A percentile compares a stretch with the other conserved stretches of the same genome.
Conservation (phyloP, 2,329 filamentous ascomycete species). For the Alternaria postmessia region DNA sequence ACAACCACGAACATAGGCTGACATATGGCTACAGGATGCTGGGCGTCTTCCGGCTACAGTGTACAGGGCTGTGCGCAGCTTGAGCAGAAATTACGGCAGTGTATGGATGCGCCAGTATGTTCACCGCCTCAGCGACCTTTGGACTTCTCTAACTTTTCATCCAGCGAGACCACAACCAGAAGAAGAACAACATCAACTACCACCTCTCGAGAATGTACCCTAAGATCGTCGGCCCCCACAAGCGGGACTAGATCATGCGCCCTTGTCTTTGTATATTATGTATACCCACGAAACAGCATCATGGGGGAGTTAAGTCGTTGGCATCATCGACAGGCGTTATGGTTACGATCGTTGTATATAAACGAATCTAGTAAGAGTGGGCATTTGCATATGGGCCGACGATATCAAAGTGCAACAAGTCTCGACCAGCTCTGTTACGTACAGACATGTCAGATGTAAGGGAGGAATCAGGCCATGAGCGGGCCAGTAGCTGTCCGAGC, state of each 20-base stretch:
- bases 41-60: slow-evolving; percentile 79
- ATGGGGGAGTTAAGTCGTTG: slow-evolving; percentile 30
- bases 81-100: slow-evolving; percentile 68
- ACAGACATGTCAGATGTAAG: not conserved
- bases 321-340: slow-evolving; percentile 31
- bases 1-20: slow-evolving; percentile 23
- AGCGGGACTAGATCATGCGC: slow-evolving; percentile 62
- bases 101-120: slow-evolving; percentile 82
- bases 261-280: slow-evolving; percentile 35
- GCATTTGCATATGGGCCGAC: not conserved
- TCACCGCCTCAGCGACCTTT: slow-evolving; percentile 10
- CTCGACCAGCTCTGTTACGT: not conserved
- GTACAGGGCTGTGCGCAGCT: slow-evolving; percentile 67
- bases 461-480: not conserved
- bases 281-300: slow-evolving; percentile 31
- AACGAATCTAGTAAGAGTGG: slow-evolving; percentile 12
- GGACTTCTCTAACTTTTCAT: slow-evolving; percentile 16
- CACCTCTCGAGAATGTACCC: slow-evolving; percentile 81
- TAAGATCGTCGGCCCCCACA: slow-evolving; percentile 74
- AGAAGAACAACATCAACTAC: slow-evolving; percentile 89
- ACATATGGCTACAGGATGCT: slow-evolving; percentile 68
- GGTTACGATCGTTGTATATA: slow-evolving; percentile 25
- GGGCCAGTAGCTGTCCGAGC: not conserved
- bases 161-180: slow-evolving; percentile 64
- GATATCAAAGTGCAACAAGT: not conserved